A percentile compares a stretch with the other conserved stretches of the same genome.
Conservation (phyloP, 1,284 basidiomycete species). For the Ustilago tritici region DNA sequence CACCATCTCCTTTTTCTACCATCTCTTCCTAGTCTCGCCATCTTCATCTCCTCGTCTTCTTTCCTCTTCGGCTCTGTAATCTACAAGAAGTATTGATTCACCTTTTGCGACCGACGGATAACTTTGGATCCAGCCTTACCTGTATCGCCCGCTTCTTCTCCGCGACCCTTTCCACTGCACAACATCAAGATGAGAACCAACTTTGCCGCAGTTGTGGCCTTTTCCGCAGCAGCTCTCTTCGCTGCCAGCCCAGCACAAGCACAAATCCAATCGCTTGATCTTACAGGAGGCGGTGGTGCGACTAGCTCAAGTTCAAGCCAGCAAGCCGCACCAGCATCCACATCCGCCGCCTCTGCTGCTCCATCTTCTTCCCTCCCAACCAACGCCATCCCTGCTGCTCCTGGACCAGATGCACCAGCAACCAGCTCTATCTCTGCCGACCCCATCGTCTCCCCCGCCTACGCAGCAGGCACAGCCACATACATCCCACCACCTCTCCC, state of each 20-base stretch:
- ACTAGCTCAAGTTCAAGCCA: conserved; percentile 13
- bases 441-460: conserved; percentile 30
- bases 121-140: neutral
- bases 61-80: neutral
- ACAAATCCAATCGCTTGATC: conserved; percentile 32
- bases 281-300: conserved; percentile 20
- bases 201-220: conserved; percentile 25
- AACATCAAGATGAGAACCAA: conserved; percentile 31
- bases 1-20: neutral
- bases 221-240: conserved; percentile 38
- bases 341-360: conserved; percentile 8
- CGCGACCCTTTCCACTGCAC: neutral
- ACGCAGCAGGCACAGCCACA: conserved; percentile 44
- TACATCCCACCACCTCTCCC: conserved; percentile 38
- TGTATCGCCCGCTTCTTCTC: neutral
- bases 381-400: conserved; percentile 22
- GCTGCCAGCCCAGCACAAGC: conserved; percentile 19
- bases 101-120: neutral
- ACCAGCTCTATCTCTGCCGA: conserved; percentile 33
- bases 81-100: neutral
- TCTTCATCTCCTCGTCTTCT: conserved; percentile 3
- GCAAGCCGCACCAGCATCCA: conserved; percentile 14
- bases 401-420: conserved; percentile 31
- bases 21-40: neutral
- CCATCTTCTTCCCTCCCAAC: conserved; percentile 13